These are phyloP conservation scores for Podospora pseudoanserina DNA, from an alignment of 495 filamentous ascomycete species.

Conservation along the genomic window DNA sequence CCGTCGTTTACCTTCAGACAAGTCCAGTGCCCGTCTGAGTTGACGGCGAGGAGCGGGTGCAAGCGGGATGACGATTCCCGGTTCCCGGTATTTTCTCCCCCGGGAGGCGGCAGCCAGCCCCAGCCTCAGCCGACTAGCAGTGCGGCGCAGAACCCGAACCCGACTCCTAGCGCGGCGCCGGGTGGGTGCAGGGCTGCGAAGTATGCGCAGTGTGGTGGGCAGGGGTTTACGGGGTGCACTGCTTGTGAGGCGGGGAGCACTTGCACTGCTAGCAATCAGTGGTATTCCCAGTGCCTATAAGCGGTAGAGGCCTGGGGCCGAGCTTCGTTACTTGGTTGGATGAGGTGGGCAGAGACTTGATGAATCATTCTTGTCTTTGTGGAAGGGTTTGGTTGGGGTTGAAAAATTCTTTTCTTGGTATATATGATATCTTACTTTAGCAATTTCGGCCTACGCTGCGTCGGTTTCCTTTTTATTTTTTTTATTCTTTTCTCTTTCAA, in stretches of 20 bases:
- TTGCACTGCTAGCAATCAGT: constrained; percentile 38
- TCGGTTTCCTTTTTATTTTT: no score
- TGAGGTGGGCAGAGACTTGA: no score
- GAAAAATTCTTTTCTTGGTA: neutral
- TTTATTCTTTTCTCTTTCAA: no score
- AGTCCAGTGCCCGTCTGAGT: constrained; percentile 52
- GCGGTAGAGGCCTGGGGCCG: neutral
- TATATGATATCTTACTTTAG: neutral
- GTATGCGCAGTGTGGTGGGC: constrained; percentile 48
- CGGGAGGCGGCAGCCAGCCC: constrained; percentile 5
- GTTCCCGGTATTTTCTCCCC: constrained; percentile 30
- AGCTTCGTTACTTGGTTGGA: no score
- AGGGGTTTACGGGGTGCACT: constrained; percentile 39
- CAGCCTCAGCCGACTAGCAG: constrained; percentile 3
- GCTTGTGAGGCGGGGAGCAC: constrained; percentile 33
- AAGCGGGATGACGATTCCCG: constrained; percentile 31
- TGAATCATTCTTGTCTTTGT: neutral
- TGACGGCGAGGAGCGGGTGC: constrained; percentile 53
- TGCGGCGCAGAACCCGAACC: constrained; percentile 1
- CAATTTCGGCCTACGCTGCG: neutral
- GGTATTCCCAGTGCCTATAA: constrained; percentile 42
- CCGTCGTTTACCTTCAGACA: constrained; percentile 49
- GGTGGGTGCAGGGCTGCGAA: constrained; percentile 27
- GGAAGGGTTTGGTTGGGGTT: neutral
- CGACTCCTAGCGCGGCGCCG: constrained; percentile 14